Conservation (phyloP, 768 basidiomycete genomes). For the Boletus tomentosulus region DNA sequence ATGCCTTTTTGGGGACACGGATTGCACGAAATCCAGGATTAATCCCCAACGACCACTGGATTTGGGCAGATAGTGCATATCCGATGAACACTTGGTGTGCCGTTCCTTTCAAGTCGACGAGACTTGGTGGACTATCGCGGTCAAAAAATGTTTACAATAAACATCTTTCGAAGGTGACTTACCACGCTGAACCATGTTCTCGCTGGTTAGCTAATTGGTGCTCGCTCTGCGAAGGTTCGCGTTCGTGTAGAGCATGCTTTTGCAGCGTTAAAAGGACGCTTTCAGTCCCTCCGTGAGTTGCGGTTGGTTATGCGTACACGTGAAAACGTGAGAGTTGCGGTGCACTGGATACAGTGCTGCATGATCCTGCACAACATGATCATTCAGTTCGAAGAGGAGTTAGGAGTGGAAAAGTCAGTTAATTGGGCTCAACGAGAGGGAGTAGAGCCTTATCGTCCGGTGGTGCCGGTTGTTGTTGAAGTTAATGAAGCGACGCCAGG, state of each 20-base stretch:
- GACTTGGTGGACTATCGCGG: no score
- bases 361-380: not conserved
- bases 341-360: not conserved
- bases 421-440: not conserved
- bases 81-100: no score
- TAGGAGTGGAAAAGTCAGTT: not conserved
- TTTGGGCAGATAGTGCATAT: not conserved
- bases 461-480: no score
- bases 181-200: no score
- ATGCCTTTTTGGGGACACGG: not conserved
- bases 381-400: not conserved
- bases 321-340: not conserved
- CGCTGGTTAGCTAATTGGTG: no score
- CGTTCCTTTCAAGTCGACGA: no score
- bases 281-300: slow-evolving; percentile 7
- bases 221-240: not conserved
- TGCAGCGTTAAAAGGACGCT: slow-evolving; percentile 3
- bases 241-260: slow-evolving; percentile 7
- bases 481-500: no score
- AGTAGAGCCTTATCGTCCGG: no score
- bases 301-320: not conserved
- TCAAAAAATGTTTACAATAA: no score
- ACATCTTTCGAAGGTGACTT: no score
- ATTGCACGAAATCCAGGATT: not conserved
- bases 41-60: not conserved